These are phyloP conservation scores for Mortierella antarctica DNA, from an alignment of 192 early-diverging fungal genomes.

Conservation along the genomic window DNA sequence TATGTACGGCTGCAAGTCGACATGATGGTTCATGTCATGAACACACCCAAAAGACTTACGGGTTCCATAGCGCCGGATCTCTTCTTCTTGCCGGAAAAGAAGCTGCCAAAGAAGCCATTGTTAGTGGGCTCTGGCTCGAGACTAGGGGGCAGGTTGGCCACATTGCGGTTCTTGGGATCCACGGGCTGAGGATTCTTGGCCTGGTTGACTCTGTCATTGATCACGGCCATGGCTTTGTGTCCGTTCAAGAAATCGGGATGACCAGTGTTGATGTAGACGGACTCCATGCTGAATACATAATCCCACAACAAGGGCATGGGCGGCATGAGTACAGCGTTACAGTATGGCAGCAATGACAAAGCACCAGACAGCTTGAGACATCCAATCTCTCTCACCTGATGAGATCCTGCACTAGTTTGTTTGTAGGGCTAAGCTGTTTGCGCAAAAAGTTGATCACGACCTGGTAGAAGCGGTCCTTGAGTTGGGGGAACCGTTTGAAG, in stretches of 20 bases:
- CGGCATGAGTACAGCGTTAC: no score
- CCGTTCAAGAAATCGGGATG: conserved; percentile 99
- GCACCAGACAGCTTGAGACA: no score
- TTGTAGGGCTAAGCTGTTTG: conserved; percentile 90
- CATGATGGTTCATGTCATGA: neutral
- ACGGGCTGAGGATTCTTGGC: conserved; percentile 63
- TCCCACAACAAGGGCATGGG: no score
- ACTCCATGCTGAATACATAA: conserved; percentile 73
- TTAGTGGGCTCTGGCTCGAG: conserved; percentile 56
- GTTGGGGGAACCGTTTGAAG: conserved; percentile 96
- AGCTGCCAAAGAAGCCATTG: conserved; percentile 96
- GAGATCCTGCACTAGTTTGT: conserved; percentile 93
- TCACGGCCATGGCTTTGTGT: conserved; percentile 94
- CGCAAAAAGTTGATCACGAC: conserved; percentile 96
- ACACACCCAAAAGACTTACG: conserved; percentile 34
- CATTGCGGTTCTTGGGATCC: conserved; percentile 47
- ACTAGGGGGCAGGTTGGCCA: conserved; percentile 38
- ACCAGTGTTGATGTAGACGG: conserved; percentile 97
- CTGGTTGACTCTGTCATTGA: conserved; percentile 85
- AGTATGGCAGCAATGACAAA: no score
- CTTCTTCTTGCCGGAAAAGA: conserved; percentile 92
- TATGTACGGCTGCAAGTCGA: neutral
- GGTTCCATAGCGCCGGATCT: conserved; percentile 73
- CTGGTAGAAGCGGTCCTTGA: conserved; percentile 92
- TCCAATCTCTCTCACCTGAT: conserved; percentile 54